Conservation (phyloP, 2,329 filamentous ascomycete genomes). For the Hymenoscyphus infarciens region DNA sequence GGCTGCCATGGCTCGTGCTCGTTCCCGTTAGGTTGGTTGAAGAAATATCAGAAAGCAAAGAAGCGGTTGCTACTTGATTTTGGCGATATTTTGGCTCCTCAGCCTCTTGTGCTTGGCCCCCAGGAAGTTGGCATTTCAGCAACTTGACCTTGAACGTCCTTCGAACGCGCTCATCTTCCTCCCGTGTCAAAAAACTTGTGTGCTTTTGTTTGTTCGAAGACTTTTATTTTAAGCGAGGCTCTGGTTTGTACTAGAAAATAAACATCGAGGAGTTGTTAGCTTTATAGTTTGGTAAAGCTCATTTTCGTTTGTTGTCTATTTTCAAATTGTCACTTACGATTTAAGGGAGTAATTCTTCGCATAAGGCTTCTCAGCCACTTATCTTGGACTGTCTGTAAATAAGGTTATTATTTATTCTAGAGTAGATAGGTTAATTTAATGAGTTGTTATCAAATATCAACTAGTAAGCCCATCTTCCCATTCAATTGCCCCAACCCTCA, state of each 20-base stretch:
- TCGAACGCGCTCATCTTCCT: conserved; percentile 29
- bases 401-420: too few species aligned
- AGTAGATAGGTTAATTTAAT: too few species aligned
- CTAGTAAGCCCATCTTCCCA: too few species aligned
- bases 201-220: conserved; percentile 12
- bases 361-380: too few species aligned
- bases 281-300: too few species aligned
- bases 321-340: too few species aligned
- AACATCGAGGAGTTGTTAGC: too few species aligned
- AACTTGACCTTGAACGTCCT: not conserved
- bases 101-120: conserved; percentile 23
- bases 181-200: conserved; percentile 36
- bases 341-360: too few species aligned
- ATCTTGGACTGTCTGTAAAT: too few species aligned
- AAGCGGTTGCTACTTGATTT: conserved; percentile 31
- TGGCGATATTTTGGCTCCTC: conserved; percentile 4
- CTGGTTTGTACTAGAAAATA: not conserved
- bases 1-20: not conserved
- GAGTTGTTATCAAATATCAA: too few species aligned
- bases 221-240: not conserved
- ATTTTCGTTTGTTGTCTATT: too few species aligned
- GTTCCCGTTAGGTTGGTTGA: conserved; percentile 18
- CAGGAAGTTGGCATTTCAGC: not conserved
- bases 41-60: conserved; percentile 38
- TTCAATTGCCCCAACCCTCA: too few species aligned